Evolutionary conservation across 768 basidiomycete species (phyloP), one percentile per base, ranked within the genome.

Genomic region (Serendipita vermifera): DNA sequence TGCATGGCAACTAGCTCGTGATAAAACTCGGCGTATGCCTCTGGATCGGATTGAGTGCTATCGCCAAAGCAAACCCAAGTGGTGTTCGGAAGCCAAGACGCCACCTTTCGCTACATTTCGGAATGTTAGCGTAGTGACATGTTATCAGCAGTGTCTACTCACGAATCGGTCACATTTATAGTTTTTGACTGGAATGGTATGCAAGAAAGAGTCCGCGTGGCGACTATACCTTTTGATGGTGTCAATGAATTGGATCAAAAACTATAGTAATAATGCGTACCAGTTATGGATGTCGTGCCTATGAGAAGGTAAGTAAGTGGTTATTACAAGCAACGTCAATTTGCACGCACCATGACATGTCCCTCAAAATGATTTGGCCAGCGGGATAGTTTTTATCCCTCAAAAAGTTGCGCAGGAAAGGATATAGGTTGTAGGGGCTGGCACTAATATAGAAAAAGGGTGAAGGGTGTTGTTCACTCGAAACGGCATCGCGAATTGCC

Each of bases 11-110:
- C n/a, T n/a, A n/a, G n/a, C n/a, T n/a, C n/a, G n/a, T n/a, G n/a
- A n/a, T n/a, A 26, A 51, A 31, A 51, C n/a, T 9, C 7, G 7
- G 27, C 46, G 46, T 22, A 51, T 29, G 29, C 46, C 22, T 51
- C 46, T 51, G 46, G 46, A 26, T 51, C 46, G 9, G 46, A 17
- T 51, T 51, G 46, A 15, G 46, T 51, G 22, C 46, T 51, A 29
- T 51, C 46, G 22, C 46, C 46, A 6, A 51, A 20, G n/a, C 46
- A 51, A 7, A 51, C 29, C 46, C 46, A 51, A 7, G 9, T 51
- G 1, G 46, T 51, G 15, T 29, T 20, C 4, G 46, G 46, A 29
- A 51, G 46, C 46, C 46, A 51, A 5, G 22, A 20, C 5, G 46
- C 24, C 15, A 51, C 46, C 29, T 51, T 51, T 15, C n/a, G n/a